Evolutionary conservation across 805 yeast genomes (phyloP).

Genomic region (Saccharomycopsis schoenii): DNA sequence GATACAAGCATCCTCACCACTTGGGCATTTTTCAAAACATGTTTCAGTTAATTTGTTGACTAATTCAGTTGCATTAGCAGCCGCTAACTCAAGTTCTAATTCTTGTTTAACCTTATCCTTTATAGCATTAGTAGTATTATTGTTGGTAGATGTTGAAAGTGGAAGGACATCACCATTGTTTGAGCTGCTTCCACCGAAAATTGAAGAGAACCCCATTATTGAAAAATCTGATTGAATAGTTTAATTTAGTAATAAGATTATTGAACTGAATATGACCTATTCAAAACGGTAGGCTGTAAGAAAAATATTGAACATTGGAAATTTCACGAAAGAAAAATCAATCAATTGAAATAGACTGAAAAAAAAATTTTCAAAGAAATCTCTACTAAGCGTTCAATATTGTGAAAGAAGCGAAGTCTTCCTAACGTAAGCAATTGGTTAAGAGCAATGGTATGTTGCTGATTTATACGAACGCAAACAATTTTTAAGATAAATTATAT

Average conservation of each 20-base stretch:
- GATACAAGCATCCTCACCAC: conserved; percentile 38
- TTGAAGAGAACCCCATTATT: conserved; percentile 14
- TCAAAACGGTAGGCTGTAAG: neutral
- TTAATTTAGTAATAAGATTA: neutral
- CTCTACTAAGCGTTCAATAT: neutral
- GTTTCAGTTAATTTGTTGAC: conserved; percentile 78
- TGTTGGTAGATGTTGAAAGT: conserved; percentile 20
- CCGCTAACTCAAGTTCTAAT: conserved; percentile 73
- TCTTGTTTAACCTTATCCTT: conserved; percentile 59
- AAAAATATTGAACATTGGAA: neutral
- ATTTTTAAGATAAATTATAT: no score
- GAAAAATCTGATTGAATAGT: neutral
- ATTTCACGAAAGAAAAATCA: neutral
- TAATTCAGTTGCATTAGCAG: conserved; percentile 83
- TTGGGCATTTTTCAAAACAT: conserved; percentile 71
- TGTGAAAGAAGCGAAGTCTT: no score
- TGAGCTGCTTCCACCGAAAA: conserved; percentile 22
- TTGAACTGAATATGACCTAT: neutral
- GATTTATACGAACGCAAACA: no score
- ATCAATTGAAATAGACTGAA: neutral
- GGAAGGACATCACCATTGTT: conserved; percentile 18
- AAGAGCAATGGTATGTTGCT: no score
- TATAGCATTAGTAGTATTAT: conserved; percentile 29
- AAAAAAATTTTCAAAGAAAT: neutral
- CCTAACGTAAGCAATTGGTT: no score